Evolutionary conservation across 345 rosid genomes (phyloP).

Genomic region (Rhizophora apiculata): DNA sequence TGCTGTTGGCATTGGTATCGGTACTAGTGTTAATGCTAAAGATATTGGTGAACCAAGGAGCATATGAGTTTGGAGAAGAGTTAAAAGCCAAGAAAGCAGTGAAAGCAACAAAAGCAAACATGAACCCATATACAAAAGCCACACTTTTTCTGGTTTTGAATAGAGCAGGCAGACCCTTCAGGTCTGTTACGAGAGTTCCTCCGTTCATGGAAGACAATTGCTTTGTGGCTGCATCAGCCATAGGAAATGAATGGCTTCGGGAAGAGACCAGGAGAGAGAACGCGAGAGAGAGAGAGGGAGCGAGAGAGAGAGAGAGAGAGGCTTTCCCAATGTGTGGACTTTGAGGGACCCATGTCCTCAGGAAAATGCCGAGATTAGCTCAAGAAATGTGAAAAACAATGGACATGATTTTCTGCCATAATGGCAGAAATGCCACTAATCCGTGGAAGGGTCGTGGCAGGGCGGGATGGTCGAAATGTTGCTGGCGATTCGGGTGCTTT

Average conservation of each 20-base stretch:
- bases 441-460: no score
- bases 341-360: no score
- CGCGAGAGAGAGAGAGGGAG: no score
- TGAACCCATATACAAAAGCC: conserved; percentile 58
- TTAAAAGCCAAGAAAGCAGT: conserved; percentile 62
- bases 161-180: conserved; percentile 40
- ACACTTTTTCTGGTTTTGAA: conserved; percentile 51
- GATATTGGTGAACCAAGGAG: conserved; percentile 52
- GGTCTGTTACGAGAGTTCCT: conserved; percentile 36
- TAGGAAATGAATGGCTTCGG: conserved; percentile 4
- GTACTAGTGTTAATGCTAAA: conserved; percentile 26
- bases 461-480: no score
- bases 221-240: conserved; percentile 62
- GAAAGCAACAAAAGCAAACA: conserved; percentile 59
- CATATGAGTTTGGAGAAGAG: conserved; percentile 54
- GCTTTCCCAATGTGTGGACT: no score
- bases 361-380: no score
- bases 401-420: no score
- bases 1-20: not conserved
- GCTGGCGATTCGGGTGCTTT: no score
- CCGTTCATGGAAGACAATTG: conserved; percentile 34
- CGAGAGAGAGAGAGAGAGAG: no score
- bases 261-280: no score
- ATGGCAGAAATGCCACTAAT: no score
- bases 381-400: no score